Percentiles rank a stretch among this genome's conserved stretches.
Evolutionary conservation across 2,329 filamentous ascomycete genomes (phyloP).

Genomic region (Scedosporium aurantiacum): DNA sequence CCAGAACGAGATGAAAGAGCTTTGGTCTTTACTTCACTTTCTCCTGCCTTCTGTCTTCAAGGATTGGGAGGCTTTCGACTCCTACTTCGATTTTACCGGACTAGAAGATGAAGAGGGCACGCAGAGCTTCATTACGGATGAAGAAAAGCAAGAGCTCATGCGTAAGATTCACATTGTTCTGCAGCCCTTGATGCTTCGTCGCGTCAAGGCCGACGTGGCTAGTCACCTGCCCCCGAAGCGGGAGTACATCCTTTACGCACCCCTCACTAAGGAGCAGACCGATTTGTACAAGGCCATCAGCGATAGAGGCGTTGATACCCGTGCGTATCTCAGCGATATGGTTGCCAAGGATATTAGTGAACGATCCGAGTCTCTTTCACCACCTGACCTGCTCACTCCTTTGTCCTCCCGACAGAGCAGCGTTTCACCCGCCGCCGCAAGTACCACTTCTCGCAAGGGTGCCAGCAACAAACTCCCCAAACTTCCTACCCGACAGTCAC

Average conservation of each 20-base stretch:
- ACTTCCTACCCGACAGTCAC: constrained; percentile 25
- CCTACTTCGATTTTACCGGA: constrained; percentile 95
- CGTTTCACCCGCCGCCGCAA: constrained; percentile 11
- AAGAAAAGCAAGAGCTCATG: constrained; percentile 41
- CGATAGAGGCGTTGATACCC: constrained; percentile 46
- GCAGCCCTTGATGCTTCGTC: constrained; percentile 77
- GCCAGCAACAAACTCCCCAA: constrained; percentile 15
- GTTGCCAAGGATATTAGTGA: constrained; percentile 51
- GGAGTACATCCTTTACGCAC: constrained; percentile 91
- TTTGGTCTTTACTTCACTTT: constrained; percentile 94
- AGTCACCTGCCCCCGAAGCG: constrained; percentile 87
- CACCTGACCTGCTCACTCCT: background rate
- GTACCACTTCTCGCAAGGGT: background rate
- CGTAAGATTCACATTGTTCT: constrained; percentile 85
- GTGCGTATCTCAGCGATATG: constrained; percentile 75
- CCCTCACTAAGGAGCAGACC: constrained; percentile 80
- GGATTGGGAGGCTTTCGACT: constrained; percentile 83
- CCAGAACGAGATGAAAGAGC: constrained; percentile 88
- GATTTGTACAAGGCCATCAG: constrained; percentile 67
- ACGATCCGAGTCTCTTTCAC: background rate
- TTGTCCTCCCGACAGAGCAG: background rate
- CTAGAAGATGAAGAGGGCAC: constrained; percentile 73
- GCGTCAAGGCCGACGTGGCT: constrained; percentile 90
- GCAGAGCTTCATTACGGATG: constrained; percentile 67
- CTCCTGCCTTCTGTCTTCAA: constrained; percentile 87